A percentile compares a stretch with the other conserved stretches of the same genome.
These are phyloP conservation scores for Curvularia sp. DNA, from an alignment of 2,329 filamentous ascomycete species.

Conservation along the genomic window DNA sequence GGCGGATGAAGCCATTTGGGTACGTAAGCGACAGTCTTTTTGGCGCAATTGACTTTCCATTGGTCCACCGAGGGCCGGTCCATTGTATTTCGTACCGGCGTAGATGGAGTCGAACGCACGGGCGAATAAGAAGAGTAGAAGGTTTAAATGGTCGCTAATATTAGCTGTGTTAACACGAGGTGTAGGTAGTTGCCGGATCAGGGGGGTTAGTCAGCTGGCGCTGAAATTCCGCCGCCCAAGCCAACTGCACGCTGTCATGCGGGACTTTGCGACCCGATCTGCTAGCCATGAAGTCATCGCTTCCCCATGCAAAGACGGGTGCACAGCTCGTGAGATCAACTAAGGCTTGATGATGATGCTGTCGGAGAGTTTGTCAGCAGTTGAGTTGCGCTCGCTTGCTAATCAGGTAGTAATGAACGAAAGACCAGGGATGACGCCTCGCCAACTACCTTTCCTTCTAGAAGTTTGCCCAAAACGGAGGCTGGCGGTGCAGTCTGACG, in stretches of 20 bases:
- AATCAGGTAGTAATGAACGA: slow-evolving; percentile 27
- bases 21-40: slow-evolving; percentile 11
- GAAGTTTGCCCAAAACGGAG: slow-evolving; percentile 35
- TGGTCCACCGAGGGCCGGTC: slow-evolving; percentile 18
- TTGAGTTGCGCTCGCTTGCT: slow-evolving; percentile 27
- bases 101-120: slow-evolving; percentile 20
- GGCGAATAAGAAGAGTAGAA: slow-evolving; percentile 33
- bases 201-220: slow-evolving; percentile 45
- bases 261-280: slow-evolving; percentile 22
- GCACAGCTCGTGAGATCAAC: slow-evolving; percentile 33
- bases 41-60: slow-evolving; percentile 24
- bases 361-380: slow-evolving; percentile 43
- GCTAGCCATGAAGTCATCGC: slow-evolving; percentile 38
- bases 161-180: slow-evolving; percentile 43
- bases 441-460: slow-evolving; percentile 24
- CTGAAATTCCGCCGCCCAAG: slow-evolving; percentile 25
- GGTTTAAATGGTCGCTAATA: slow-evolving; percentile 37
- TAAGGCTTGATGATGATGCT: slow-evolving; percentile 16
- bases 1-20: slow-evolving; percentile 9
- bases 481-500: slow-evolving; percentile 7
- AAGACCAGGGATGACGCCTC: slow-evolving; percentile 18
- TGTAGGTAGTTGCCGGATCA: slow-evolving; percentile 24
- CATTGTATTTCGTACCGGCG: slow-evolving; percentile 21
- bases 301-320: slow-evolving; percentile 2
- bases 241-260: slow-evolving; percentile 16